Evolutionary conservation across 2,329 filamentous ascomycete genomes (phyloP).

Genomic region (Claviceps sp.): DNA sequence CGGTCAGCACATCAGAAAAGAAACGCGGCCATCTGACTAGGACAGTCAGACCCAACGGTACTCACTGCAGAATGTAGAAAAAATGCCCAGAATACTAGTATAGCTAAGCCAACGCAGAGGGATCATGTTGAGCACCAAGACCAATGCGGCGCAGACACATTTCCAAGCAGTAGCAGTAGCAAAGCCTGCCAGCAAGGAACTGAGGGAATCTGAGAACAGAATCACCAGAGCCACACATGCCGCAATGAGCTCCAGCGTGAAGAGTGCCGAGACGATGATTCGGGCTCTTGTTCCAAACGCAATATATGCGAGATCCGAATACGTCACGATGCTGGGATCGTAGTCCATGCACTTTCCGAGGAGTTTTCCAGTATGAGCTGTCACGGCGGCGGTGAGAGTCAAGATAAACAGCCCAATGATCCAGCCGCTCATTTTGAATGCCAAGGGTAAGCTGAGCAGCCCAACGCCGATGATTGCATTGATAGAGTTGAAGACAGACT

Average conservation of each 20-base stretch:
- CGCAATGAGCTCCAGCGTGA: slow-evolving; percentile 75
- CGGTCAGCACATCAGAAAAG: background rate
- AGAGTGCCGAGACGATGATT: slow-evolving; percentile 70
- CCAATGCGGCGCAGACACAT: slow-evolving; percentile 61
- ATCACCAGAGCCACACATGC: slow-evolving; percentile 83
- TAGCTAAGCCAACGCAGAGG: slow-evolving; percentile 76
- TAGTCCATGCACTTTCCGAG: slow-evolving; percentile 81
- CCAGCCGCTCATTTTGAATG: slow-evolving; percentile 80
- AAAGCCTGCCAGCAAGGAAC: slow-evolving; percentile 60
- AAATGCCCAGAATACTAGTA: slow-evolving; percentile 83
- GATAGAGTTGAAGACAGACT: slow-evolving; percentile 93
- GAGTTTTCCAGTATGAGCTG: slow-evolving; percentile 73
- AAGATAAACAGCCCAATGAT: slow-evolving; percentile 67
- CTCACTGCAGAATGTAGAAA: slow-evolving; percentile 78
- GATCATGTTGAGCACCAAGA: slow-evolving; percentile 73
- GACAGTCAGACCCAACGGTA: slow-evolving; percentile 13
- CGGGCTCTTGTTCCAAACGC: slow-evolving; percentile 76
- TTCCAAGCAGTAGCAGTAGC: slow-evolving; percentile 65
- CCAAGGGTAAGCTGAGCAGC: slow-evolving; percentile 75
- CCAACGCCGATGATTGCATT: slow-evolving; percentile 88
- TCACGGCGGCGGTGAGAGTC: slow-evolving; percentile 58
- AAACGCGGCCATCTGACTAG: too few species aligned
- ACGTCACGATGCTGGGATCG: slow-evolving; percentile 76
- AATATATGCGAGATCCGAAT: slow-evolving; percentile 84
- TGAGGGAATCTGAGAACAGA: slow-evolving; percentile 83